phyloP scores from a whole-genome alignment of 805 yeast species.

The Candida germanica region DNA sequence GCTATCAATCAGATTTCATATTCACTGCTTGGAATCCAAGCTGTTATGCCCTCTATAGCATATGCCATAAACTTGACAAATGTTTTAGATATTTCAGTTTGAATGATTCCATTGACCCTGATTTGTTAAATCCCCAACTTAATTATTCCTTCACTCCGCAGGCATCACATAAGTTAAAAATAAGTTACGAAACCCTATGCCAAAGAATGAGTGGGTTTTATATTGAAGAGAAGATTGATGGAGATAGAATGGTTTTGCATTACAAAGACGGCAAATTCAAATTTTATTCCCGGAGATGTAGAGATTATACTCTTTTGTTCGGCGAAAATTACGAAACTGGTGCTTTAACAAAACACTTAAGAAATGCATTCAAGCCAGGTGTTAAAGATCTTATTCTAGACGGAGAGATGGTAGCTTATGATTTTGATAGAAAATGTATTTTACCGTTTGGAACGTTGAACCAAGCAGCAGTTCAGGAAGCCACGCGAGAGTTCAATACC shows the following conservation, averaged over 20 bases:
- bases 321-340: conserved; percentile 54
- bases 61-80: conserved; percentile 59
- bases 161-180: conserved; percentile 55
- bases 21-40: conserved; percentile 75
- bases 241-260: conserved; percentile 84
- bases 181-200: conserved; percentile 51
- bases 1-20: conserved; percentile 57
- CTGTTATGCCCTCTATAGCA: conserved; percentile 59
- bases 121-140: conserved; percentile 41
- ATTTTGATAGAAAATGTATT: conserved; percentile 50
- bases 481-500: conserved; percentile 38
- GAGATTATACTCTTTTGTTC: conserved; percentile 69
- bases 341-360: conserved; percentile 51
- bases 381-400: conserved; percentile 55
- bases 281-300: conserved; percentile 64
- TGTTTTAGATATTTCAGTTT: conserved; percentile 44
- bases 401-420: conserved; percentile 94
- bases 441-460: conserved; percentile 82
- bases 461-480: conserved; percentile 58
- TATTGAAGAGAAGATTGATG: conserved; percentile 91
- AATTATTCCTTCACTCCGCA: conserved; percentile 72
- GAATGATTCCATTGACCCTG: conserved; percentile 43
- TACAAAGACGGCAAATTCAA: conserved; percentile 43
- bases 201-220: conserved; percentile 47
- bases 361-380: conserved; percentile 35